Percentiles rank a stretch among this genome's conserved stretches.
Evolutionary conservation across 805 yeast genomes (phyloP).

Genomic region (Millerozyma miso): DNA sequence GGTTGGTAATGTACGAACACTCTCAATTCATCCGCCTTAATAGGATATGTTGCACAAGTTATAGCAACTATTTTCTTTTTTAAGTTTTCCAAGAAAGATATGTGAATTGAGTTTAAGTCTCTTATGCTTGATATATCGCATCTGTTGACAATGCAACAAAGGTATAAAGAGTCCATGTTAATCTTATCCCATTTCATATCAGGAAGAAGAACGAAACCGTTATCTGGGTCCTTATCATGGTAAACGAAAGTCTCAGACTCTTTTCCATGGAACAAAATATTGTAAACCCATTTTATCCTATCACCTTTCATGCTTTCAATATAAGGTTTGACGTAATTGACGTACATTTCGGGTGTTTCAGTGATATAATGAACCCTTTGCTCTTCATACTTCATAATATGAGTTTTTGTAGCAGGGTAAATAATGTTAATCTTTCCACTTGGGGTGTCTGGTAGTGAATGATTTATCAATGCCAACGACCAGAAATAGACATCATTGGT

Average conservation of each 20-base stretch:
- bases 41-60: constrained; percentile 35
- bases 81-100: constrained; percentile 52
- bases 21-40: constrained; percentile 57
- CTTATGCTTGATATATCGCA: constrained; percentile 68
- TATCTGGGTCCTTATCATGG: constrained; percentile 50
- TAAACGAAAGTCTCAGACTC: constrained; percentile 79
- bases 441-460: constrained; percentile 46
- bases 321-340: constrained; percentile 62
- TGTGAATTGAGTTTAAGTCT: constrained; percentile 60
- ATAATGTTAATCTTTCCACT: constrained; percentile 71
- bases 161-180: constrained; percentile 64
- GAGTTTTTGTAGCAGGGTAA: constrained; percentile 86
- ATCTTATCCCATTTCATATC: constrained; percentile 96
- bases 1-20: constrained; percentile 92
- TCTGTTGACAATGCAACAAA: constrained; percentile 71
- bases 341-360: constrained; percentile 82
- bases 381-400: constrained; percentile 68
- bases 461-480: constrained; percentile 56
- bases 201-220: constrained; percentile 76
- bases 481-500: constrained; percentile 81
- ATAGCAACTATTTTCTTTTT: constrained; percentile 41
- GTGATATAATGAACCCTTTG: constrained; percentile 57
- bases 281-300: constrained; percentile 83
- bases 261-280: constrained; percentile 74
- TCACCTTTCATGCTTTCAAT: constrained; percentile 72